phyloP scores from a whole-genome alignment of 2,329 filamentous ascomycete species.

The Blumeria hordei region DNA sequence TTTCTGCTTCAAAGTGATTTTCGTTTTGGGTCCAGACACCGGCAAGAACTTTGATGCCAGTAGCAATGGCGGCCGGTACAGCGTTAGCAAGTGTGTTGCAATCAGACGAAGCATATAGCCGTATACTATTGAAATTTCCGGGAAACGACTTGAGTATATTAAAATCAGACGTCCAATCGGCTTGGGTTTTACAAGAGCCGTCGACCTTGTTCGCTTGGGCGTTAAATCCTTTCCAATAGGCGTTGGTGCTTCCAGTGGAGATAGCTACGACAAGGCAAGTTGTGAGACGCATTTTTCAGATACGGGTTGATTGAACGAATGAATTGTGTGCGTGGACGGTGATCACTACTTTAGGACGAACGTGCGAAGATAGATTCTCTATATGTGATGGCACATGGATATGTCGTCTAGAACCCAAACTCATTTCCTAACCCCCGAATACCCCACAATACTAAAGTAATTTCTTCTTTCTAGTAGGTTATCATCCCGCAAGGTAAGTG shows the following conservation, averaged over 20 bases:
- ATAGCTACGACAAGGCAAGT: constrained; percentile 13
- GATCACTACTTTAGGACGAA: no score
- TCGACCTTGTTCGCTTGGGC: constrained; percentile 19
- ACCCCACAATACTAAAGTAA: no score
- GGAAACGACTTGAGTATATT: constrained; percentile 22
- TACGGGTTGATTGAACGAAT: not conserved
- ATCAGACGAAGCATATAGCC: constrained; percentile 34
- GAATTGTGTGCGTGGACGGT: no score
- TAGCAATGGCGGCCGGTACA: constrained; percentile 32
- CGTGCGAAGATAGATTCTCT: no score
- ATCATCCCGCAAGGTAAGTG: no score
- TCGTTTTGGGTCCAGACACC: constrained; percentile 37
- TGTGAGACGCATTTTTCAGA: not conserved
- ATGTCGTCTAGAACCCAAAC: no score
- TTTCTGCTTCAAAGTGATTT: constrained; percentile 31
- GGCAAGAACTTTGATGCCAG: constrained; percentile 34
- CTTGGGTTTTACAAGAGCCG: constrained; percentile 39
- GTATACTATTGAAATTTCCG: constrained; percentile 31
- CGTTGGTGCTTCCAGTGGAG: constrained; percentile 13
- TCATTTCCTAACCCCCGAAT: no score
- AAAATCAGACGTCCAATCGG: constrained; percentile 43
- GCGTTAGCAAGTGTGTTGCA: constrained; percentile 24
- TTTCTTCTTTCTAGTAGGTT: no score
- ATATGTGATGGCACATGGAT: no score
- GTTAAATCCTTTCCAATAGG: constrained; percentile 21